A percentile compares a stretch with the other conserved stretches of the same genome.
These are phyloP conservation scores for Kalmanozyma brasiliensis DNA, from an alignment of 1,284 basidiomycete species.

Conservation along the genomic window DNA sequence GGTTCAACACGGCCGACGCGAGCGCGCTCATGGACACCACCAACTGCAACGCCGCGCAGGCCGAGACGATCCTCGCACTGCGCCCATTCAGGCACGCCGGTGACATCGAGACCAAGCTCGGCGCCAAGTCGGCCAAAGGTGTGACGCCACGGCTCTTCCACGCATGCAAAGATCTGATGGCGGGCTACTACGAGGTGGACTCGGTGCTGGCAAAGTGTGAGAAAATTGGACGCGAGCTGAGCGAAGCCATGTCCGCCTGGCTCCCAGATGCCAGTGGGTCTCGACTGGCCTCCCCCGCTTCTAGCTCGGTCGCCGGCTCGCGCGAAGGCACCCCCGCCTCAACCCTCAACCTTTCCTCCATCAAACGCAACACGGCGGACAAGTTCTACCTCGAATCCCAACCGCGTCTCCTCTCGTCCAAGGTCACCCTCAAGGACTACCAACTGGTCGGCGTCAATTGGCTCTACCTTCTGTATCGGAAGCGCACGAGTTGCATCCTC, in stretches of 20 bases:
- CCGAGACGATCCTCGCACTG: constrained; percentile 79
- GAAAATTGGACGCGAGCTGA: constrained; percentile 76
- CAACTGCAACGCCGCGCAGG: constrained; percentile 85
- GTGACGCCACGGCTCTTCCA: constrained; percentile 90
- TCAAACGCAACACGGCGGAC: constrained; percentile 48
- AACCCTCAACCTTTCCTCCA: constrained; percentile 50
- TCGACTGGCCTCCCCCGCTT: constrained; percentile 35
- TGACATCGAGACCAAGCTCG: constrained; percentile 73
- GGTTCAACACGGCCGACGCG: constrained; percentile 81
- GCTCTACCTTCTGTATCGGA: constrained; percentile 87
- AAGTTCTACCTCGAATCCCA: constrained; percentile 76
- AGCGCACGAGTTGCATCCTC: constrained; percentile 88
- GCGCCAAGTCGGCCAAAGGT: constrained; percentile 86
- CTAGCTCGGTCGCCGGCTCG: constrained; percentile 27
- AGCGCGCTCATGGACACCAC: constrained; percentile 88
- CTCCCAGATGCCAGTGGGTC: constrained; percentile 68
- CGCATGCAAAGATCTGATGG: constrained; percentile 86
- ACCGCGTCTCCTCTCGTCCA: constrained; percentile 77
- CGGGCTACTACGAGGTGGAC: constrained; percentile 88
- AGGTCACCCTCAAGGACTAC: constrained; percentile 90
- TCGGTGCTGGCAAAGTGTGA: constrained; percentile 88
- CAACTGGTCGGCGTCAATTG: constrained; percentile 97
- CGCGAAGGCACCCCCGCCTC: constrained; percentile 38
- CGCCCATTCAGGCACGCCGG: constrained; percentile 84
- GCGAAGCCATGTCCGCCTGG: constrained; percentile 83